Evolutionary conservation across 2,329 filamentous ascomycete genomes (phyloP).

Genomic region (Verticillium longisporum): DNA sequence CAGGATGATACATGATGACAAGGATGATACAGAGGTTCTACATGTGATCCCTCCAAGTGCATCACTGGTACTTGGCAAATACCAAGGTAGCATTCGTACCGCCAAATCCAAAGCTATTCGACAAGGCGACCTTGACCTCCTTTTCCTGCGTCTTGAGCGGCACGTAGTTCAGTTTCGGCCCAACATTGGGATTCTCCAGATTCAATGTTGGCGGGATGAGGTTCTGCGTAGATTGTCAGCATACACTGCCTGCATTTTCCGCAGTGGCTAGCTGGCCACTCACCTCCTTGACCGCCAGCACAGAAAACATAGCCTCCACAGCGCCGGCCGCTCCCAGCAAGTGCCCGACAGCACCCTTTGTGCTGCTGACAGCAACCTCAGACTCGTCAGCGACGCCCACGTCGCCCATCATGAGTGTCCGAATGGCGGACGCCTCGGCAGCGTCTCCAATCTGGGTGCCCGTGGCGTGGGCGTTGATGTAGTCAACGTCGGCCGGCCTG

Average conservation of each 20-base stretch:
- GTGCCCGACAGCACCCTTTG: conserved; percentile 89
- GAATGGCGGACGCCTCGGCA: conserved; percentile 82
- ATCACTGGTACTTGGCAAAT: conserved; percentile 40
- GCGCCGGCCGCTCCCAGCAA: conserved; percentile 86
- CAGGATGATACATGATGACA: not conserved
- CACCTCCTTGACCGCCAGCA: conserved; percentile 74
- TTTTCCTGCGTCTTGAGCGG: conserved; percentile 64
- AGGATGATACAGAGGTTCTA: not conserved
- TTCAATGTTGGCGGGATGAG: conserved; percentile 83
- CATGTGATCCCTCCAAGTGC: not conserved
- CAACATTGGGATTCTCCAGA: conserved; percentile 57
- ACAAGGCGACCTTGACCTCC: conserved; percentile 66
- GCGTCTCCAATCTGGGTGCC: conserved; percentile 79
- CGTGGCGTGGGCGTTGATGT: conserved; percentile 94
- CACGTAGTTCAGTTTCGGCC: conserved; percentile 81
- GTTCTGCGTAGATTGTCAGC: conserved; percentile 42
- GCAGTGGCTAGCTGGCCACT: conserved; percentile 19
- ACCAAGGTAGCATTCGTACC: conserved; percentile 91
- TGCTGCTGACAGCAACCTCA: conserved; percentile 80
- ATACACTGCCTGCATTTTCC: too few relatives aligned
- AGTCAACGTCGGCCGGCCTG: conserved; percentile 67
- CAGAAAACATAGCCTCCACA: conserved; percentile 79
- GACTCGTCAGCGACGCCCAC: conserved; percentile 55
- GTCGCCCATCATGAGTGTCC: conserved; percentile 65
- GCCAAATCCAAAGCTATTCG: conserved; percentile 97